Percentiles rank a stretch among this genome's conserved stretches.
These are phyloP conservation scores for Boletus sensibilis DNA, from an alignment of 768 basidiomycete species.

Conservation along the genomic window DNA sequence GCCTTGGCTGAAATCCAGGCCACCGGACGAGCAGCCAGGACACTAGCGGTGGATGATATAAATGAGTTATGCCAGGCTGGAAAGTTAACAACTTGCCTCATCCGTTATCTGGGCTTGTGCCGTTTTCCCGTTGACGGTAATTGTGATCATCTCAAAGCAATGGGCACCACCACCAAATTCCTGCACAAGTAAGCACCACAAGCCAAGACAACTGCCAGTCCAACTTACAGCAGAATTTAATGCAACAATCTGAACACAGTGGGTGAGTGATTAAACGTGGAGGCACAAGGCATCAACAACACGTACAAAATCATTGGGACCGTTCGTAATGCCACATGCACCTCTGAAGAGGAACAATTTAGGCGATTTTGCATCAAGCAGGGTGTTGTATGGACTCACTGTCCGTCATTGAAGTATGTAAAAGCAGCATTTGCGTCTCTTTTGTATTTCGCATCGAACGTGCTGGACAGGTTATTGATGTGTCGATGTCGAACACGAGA, in stretches of 20 bases:
- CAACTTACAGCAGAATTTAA: slow-evolving; percentile 38
- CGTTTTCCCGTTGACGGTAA: slow-evolving; percentile 38
- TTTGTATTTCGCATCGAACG: slow-evolving; percentile 10
- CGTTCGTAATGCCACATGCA: slow-evolving; percentile 36
- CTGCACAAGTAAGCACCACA: slow-evolving; percentile 23
- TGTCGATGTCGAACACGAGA: slow-evolving; percentile 11
- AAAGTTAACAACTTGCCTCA: slow-evolving; percentile 32
- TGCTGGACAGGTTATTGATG: neutral
- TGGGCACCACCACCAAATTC: slow-evolving; percentile 40
- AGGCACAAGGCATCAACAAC: neutral
- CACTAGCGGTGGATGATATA: slow-evolving; percentile 33
- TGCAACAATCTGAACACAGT: slow-evolving; percentile 41
- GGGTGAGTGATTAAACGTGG: neutral
- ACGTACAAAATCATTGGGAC: slow-evolving; percentile 29
- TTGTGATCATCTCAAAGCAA: slow-evolving; percentile 47
- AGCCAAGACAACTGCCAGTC: neutral
- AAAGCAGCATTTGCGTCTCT: slow-evolving; percentile 19
- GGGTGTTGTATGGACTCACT: slow-evolving; percentile 13
- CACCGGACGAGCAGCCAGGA: slow-evolving; percentile 36
- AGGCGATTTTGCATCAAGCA: neutral
- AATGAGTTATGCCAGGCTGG: neutral
- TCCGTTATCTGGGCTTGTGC: slow-evolving; percentile 46
- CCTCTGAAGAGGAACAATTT: slow-evolving; percentile 33
- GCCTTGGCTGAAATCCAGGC: slow-evolving; percentile 46
- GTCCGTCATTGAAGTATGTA: slow-evolving; percentile 30